phyloP scores from a whole-genome alignment of 1,139 yeast genomes.

The Kluyveromyces sp. region DNA sequence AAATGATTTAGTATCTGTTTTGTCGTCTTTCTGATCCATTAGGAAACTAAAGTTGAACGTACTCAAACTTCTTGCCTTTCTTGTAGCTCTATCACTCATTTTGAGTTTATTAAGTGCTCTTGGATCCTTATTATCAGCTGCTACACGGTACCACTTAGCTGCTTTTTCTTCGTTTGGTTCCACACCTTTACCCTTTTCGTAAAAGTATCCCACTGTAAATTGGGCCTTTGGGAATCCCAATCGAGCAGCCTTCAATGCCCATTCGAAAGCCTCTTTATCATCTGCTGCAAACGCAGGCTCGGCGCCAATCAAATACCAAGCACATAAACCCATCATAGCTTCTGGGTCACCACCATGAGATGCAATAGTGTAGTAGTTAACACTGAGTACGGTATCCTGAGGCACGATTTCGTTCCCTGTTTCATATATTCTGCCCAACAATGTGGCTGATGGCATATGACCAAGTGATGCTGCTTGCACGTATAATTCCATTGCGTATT shows the following conservation, averaged over 20 bases:
- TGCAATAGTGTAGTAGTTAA: slow-evolving; percentile 88
- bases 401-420: slow-evolving; percentile 69
- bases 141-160: slow-evolving; percentile 65
- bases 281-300: slow-evolving; percentile 75
- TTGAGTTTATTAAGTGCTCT: slow-evolving; percentile 42
- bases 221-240: slow-evolving; percentile 75
- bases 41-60: slow-evolving; percentile 5
- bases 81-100: slow-evolving; percentile 6
- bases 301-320: slow-evolving; percentile 92
- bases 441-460: slow-evolving; percentile 69
- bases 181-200: slow-evolving; percentile 85
- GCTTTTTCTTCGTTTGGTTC: slow-evolving; percentile 50
- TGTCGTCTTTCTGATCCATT: slow-evolving; percentile 1
- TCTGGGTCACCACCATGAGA: slow-evolving; percentile 83
- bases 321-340: slow-evolving; percentile 90
- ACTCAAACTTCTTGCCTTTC: slow-evolving; percentile 7
- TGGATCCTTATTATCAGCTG: slow-evolving; percentile 67
- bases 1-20: neutral
- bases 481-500: slow-evolving; percentile 79
- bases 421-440: slow-evolving; percentile 80
- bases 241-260: slow-evolving; percentile 86
- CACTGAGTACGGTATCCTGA: slow-evolving; percentile 75
- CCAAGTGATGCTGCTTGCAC: slow-evolving; percentile 88
- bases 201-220: slow-evolving; percentile 76
- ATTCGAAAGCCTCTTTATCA: slow-evolving; percentile 82